phyloP scores from a whole-genome alignment of 345 rosid genomes.

The Hypericum perforatum region DNA sequence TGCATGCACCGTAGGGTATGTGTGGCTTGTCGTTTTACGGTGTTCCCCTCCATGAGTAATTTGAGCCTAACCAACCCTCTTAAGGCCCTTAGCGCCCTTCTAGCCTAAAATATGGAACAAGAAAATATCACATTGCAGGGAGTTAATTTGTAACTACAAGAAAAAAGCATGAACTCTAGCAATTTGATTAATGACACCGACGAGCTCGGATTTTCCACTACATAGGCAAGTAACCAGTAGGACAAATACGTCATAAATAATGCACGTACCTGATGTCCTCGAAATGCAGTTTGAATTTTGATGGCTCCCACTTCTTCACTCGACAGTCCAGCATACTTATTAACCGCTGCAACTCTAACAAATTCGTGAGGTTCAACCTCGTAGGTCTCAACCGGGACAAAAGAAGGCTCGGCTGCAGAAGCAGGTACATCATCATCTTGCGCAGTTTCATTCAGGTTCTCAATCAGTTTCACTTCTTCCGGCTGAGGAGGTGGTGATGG shows the following conservation, averaged over 20 bases:
- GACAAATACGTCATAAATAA: neutral
- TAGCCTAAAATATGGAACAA: conserved; percentile 11
- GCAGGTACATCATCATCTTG: conserved; percentile 22
- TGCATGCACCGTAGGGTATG: neutral
- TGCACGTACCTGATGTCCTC: conserved; percentile 63
- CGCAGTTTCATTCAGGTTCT: conserved; percentile 31
- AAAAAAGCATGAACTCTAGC: neutral
- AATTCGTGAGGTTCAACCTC: conserved; percentile 24
- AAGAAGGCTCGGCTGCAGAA: conserved; percentile 24
- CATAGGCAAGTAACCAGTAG: no score
- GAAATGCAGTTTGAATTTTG: conserved; percentile 76
- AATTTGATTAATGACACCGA: neutral
- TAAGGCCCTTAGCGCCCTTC: conserved; percentile 5
- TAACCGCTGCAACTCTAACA: conserved; percentile 17
- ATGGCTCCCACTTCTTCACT: conserved; percentile 78
- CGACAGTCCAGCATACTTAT: conserved; percentile 49
- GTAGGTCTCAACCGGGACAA: conserved; percentile 18
- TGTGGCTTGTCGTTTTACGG: conserved; percentile 5
- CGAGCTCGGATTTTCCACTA: no score
- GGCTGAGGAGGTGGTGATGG: conserved; percentile 18
- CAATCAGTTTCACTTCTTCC: conserved; percentile 43
- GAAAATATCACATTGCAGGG: neutral
- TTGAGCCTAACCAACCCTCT: conserved; percentile 10
- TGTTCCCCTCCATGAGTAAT: neutral
- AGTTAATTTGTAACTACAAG: neutral